These are phyloP conservation scores for Penicillium sp. DNA, from an alignment of 2,329 filamentous ascomycete species.

Conservation along the genomic window DNA sequence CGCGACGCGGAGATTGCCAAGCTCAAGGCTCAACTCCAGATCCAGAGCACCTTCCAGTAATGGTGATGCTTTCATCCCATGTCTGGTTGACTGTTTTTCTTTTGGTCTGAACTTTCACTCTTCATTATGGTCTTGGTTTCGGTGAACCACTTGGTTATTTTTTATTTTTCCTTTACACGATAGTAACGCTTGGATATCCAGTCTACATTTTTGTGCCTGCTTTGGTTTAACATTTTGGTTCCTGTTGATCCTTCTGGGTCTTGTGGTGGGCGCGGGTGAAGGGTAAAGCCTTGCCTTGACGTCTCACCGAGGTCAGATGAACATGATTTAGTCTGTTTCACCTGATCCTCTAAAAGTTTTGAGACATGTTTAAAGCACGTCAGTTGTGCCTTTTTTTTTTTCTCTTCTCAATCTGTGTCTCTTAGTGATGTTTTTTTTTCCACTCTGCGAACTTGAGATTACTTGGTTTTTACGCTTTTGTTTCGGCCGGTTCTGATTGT, in stretches of 20 bases:
- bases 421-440: slow-evolving; percentile 1
- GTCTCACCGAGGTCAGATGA: slow-evolving; percentile 27
- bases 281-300: slow-evolving; percentile 32
- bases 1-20: slow-evolving; percentile 22
- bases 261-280: slow-evolving; percentile 37
- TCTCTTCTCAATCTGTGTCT: slow-evolving; percentile 1
- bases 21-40: slow-evolving; percentile 26
- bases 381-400: slow-evolving; percentile 11
- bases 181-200: neutral
- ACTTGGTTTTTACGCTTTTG: slow-evolving; percentile 12
- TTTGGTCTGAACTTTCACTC: slow-evolving; percentile 1
- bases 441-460: slow-evolving; percentile 1
- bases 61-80: slow-evolving; percentile 9
- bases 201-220: neutral
- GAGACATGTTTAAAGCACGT: slow-evolving; percentile 19
- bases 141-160: no score
- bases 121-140: no score
- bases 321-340: slow-evolving; percentile 19
- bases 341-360: slow-evolving; percentile 33
- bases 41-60: slow-evolving; percentile 22
- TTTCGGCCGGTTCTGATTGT: slow-evolving; percentile 51
- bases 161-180: neutral
- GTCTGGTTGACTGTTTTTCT: neutral
- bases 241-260: slow-evolving; percentile 23
- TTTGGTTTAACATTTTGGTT: neutral